Percentiles rank a stretch among this genome's conserved stretches.
These are phyloP conservation scores for Lenwebbia sp. DNA, from an alignment of 345 rosid species.

Conservation along the genomic window DNA sequence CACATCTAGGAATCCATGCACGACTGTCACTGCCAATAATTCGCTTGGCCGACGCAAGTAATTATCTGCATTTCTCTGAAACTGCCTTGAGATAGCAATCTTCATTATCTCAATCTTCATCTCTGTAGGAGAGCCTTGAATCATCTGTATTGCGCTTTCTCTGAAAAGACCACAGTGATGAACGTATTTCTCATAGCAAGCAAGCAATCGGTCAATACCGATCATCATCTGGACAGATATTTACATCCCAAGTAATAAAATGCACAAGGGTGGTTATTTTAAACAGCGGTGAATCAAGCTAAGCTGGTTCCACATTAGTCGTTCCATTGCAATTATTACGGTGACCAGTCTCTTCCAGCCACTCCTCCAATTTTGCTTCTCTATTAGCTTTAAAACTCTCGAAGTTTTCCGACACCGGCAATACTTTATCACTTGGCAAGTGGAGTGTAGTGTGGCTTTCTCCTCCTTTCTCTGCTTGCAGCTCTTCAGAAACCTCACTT, in stretches of 20 bases:
- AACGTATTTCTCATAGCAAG: neutral
- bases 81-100: neutral
- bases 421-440: neutral
- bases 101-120: neutral
- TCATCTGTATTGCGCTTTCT: neutral
- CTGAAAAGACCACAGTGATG: neutral
- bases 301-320: neutral
- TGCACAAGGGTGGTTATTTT: neutral
- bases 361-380: conserved; percentile 73
- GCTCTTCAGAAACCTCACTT: conserved; percentile 30
- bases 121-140: neutral
- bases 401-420: conserved; percentile 20
- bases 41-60: neutral
- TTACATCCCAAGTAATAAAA: neutral
- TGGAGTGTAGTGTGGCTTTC: conserved; percentile 9
- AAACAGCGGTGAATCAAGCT: neutral
- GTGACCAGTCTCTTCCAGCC: conserved; percentile 44
- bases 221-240: neutral
- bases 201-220: neutral
- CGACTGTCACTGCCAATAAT: neutral
- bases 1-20: neutral
- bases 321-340: neutral
- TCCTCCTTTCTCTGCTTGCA: conserved; percentile 6
- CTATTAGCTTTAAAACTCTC: conserved; percentile 65
- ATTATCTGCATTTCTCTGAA: neutral